A percentile compares a stretch with the other conserved stretches of the same genome.
These are phyloP conservation scores for Thalia dealbata DNA, from an alignment of 176 grass and related monocot species.

Conservation along the genomic window DNA sequence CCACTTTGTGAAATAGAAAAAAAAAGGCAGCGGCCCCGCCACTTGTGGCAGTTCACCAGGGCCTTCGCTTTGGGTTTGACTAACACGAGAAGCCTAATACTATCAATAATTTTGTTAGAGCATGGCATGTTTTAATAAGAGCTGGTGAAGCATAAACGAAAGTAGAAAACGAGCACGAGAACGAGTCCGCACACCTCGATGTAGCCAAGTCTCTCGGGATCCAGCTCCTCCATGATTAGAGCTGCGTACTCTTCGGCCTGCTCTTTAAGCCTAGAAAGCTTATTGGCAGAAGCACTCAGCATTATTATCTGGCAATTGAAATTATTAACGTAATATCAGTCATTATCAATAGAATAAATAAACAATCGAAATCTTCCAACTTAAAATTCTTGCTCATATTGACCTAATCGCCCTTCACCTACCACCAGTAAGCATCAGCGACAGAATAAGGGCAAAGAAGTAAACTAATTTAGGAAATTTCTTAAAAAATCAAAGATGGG, in stretches of 20 bases:
- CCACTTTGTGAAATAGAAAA: neutral
- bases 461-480: neutral
- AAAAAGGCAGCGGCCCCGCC: neutral
- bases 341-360: slow-evolving; percentile 11
- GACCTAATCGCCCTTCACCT: slow-evolving; percentile 58
- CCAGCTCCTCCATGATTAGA: slow-evolving; percentile 96
- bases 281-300: slow-evolving; percentile 92
- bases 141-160: neutral
- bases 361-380: neutral
- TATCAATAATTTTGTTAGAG: neutral
- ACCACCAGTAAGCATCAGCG: slow-evolving; percentile 22
- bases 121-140: neutral
- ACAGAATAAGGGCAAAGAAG: neutral
- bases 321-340: slow-evolving; percentile 5
- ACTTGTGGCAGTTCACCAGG: neutral
- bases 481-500: slow-evolving; percentile 1
- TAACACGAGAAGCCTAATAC: neutral
- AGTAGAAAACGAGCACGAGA: neutral
- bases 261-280: slow-evolving; percentile 79
- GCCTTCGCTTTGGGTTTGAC: neutral
- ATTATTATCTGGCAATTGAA: slow-evolving; percentile 71
- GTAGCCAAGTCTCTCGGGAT: slow-evolving; percentile 80
- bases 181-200: slow-evolving; percentile 46
- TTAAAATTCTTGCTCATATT: neutral
- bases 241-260: slow-evolving; percentile 96